Conservation (phyloP, 257 asterid genomes). For the Cruciata laevipes region DNA sequence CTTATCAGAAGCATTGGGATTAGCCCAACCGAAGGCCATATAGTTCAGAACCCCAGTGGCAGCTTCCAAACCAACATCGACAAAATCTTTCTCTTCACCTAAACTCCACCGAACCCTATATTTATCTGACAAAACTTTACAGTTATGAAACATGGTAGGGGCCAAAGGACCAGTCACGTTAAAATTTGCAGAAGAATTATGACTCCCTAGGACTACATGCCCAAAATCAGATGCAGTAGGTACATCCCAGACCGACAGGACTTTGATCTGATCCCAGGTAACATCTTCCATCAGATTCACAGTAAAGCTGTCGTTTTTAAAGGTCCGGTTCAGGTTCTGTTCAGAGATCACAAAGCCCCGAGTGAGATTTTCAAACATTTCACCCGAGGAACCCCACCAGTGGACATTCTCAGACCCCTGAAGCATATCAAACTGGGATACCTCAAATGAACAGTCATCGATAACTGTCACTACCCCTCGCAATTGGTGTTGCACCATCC, state of each 20-base stretch:
- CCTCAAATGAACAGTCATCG: constrained; percentile 72
- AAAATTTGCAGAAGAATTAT: constrained; percentile 5
- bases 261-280: constrained; percentile 72
- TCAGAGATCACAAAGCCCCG: constrained; percentile 64
- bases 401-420: constrained; percentile 77
- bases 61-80: constrained; percentile 89
- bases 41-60: constrained; percentile 59
- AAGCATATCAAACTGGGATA: constrained; percentile 81
- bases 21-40: constrained; percentile 98
- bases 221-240: constrained; percentile 92
- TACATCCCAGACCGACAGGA: constrained; percentile 73
- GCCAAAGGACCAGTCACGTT: constrained; percentile 19
- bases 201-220: constrained; percentile 45
- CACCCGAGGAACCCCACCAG: constrained; percentile 89
- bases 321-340: constrained; percentile 54
- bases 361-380: constrained; percentile 64
- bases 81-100: constrained; percentile 30
- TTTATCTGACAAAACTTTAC: constrained; percentile 54
- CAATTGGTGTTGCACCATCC: constrained; percentile 88
- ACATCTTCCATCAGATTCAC: constrained; percentile 57
- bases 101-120: constrained; percentile 81
- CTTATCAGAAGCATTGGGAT: constrained; percentile 52
- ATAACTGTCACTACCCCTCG: constrained; percentile 62
- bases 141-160: constrained; percentile 66
- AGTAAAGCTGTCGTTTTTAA: constrained; percentile 53